Evolutionary conservation across 108 stramenopile genomes (phyloP).

Genomic region (Nitzschia sp.): DNA sequence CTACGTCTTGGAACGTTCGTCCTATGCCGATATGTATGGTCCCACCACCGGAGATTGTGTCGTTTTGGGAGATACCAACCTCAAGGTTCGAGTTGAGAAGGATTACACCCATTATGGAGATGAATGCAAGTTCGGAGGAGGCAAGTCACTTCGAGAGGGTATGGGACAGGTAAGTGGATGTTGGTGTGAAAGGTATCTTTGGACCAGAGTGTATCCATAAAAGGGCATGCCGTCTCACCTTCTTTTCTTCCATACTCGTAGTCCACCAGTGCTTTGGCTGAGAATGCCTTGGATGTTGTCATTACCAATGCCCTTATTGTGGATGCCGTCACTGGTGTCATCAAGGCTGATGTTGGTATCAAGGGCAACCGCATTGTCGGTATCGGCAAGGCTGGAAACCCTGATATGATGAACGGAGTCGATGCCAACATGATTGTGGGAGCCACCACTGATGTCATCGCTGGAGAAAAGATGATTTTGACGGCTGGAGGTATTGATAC

Average conservation of each 20-base stretch:
- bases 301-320: slow-evolving; percentile 96
- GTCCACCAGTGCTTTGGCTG: slow-evolving; percentile 65
- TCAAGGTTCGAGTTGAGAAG: slow-evolving; percentile 79
- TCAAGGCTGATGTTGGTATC: slow-evolving; percentile 95
- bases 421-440: slow-evolving; percentile 84
- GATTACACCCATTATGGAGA: slow-evolving; percentile 86
- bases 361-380: slow-evolving; percentile 89
- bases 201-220: not conserved
- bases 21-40: slow-evolving; percentile 84
- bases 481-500: slow-evolving; percentile 97
- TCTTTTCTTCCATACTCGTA: slow-evolving; percentile 18
- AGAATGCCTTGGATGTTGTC: slow-evolving; percentile 83
- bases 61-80: slow-evolving; percentile 86
- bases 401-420: slow-evolving; percentile 93
- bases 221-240: not conserved
- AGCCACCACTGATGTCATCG: slow-evolving; percentile 95
- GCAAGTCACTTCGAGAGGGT: slow-evolving; percentile 97
- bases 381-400: slow-evolving; percentile 98
- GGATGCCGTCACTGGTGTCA: slow-evolving; percentile 82
- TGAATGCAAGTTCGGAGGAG: slow-evolving; percentile 98
- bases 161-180: slow-evolving; percentile 81
- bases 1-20: slow-evolving; percentile 43
- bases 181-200: not conserved
- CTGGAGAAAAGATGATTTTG: slow-evolving; percentile 93
- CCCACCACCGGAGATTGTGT: slow-evolving; percentile 86